Evolutionary conservation across 306 rosid species (phyloP), one percentile per base, ranked within the genome.

Genomic region (Ormosia emarginata): DNA sequence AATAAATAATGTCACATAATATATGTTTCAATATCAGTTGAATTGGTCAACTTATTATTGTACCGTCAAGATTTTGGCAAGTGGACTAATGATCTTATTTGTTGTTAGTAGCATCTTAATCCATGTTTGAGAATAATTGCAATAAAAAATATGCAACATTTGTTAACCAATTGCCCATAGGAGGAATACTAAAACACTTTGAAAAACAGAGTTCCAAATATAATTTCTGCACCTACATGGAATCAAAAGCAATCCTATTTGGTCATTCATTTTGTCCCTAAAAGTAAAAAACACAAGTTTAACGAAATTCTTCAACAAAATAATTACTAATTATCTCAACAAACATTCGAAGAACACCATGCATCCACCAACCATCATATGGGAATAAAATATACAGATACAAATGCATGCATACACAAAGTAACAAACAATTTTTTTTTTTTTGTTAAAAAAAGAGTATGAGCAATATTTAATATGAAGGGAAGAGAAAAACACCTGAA

Each of bases 401-500:
- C 12, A 75, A 36, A n/a, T 29, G 36, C 71, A 82, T 14, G 59
- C 84, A 79, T 52, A 58, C 47, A 58, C 47, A 77, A 14, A 55
- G 55, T 40, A 56, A 37, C 36, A 56, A 2, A 1, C 1, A 59
- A 29, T 7, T 15, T 55, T 14, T 13, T 55, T 14, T 13, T 37
- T 49, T 8, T 12, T 33, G 2, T 13, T 29, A 24, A 24, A 34
- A 37, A 61, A 39, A 9, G 6, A 29, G 6, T 50, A 70, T 13
- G 53, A 75, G 47, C 67, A 62, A 43, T 17, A 57, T 32, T 58
- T 56, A 58, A 58, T 57, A 63, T n/a, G 44, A 56, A 68, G 46
- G 63, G 43, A 30, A 64, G 66, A 40, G 75, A 40, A 62, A 67
- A 73, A 64, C 84, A 96, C 98, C 99, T 96, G 98, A 84, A 92